Conservation (phyloP, 1,284 basidiomycete species). For the Apiotrichum domesticum region DNA sequence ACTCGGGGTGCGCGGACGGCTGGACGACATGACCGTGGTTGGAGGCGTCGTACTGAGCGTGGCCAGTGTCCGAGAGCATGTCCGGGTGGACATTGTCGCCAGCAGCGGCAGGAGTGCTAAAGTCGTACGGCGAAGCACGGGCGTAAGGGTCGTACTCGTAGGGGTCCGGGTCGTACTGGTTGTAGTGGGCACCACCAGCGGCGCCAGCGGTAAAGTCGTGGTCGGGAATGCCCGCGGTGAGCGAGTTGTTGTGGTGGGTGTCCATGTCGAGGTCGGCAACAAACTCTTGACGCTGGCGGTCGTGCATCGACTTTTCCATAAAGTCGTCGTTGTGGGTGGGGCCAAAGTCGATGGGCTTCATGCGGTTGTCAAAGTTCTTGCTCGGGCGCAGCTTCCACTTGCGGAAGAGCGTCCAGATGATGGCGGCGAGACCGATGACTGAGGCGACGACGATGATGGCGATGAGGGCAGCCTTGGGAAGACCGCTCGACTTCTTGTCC, state of each 20-base stretch:
- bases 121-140: constrained; percentile 8
- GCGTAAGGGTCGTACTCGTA: constrained; percentile 14
- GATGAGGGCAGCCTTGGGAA: constrained; percentile 59
- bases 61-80: not conserved
- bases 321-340: constrained; percentile 57
- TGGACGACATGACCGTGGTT: not conserved
- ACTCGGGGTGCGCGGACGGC: not conserved
- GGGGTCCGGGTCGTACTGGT: constrained; percentile 20
- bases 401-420: constrained; percentile 80
- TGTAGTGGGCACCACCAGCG: constrained; percentile 17
- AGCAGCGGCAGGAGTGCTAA: not conserved
- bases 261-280: constrained; percentile 36
- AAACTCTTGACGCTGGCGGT: constrained; percentile 38
- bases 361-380: constrained; percentile 67
- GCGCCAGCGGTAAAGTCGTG: constrained; percentile 74
- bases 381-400: constrained; percentile 83
- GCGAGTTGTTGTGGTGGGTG: constrained; percentile 10
- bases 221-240: constrained; percentile 34
- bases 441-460: constrained; percentile 65
- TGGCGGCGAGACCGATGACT: constrained; percentile 59
- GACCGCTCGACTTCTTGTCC: constrained; percentile 19
- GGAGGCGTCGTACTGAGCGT: constrained; percentile 1
- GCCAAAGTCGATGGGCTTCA: constrained; percentile 54
- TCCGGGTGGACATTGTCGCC: not conserved
- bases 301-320: constrained; percentile 41